Base-by-base conservation (phyloP, 768 basidiomycete species). In the Calocybe cyanea region DNA sequence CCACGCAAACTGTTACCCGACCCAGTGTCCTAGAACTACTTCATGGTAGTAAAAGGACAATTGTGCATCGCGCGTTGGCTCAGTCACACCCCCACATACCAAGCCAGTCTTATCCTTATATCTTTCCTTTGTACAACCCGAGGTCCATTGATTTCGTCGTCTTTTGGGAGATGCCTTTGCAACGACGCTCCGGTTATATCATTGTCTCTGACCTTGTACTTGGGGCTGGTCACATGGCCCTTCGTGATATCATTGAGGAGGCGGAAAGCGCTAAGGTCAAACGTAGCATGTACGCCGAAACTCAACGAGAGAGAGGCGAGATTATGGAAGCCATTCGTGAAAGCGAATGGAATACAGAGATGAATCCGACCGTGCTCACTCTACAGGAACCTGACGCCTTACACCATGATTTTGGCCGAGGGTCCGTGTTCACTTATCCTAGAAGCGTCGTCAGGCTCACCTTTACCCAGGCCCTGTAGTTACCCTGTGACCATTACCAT, bases 261-360 rank as follows among this genome's bases (percentile, higher is more conserved):
- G 75, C 78, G 8, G 81, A 82, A 56, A 69, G 65, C 36, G 74
- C 75, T 9, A 87, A 88, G 63, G 74, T 73, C 18, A 87, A 83
- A 49, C 77, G 92, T 36, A 90, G 80, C 51, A 91, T 96, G 78
- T 97, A 92, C 58, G 91, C 90, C 17, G 92, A 97, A 69, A 95
- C 92, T 4, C 79, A 77, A 50, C 72, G 85, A 38, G 83, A 92
- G 63, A 81, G 80, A 57, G 61, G 63, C 52, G 80, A 81, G 41
- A 66, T 94, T 24, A 57, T 94, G 41, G 70, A 80, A 40, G 79
- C 82, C 7, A 75, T 96, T 33, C 70, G 79, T 28, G 63, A 70
- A 3, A 84, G 83, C 49, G 81, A 85, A 60, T 85, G 92, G 80
- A 91, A 91, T 51, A 57, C 63, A 11, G 89, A 93, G 63, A 85